Evolutionary conservation across 495 filamentous ascomycete genomes (phyloP), one percentile per base, ranked within the genome.

Genomic region (Penicillium robsamsonii): DNA sequence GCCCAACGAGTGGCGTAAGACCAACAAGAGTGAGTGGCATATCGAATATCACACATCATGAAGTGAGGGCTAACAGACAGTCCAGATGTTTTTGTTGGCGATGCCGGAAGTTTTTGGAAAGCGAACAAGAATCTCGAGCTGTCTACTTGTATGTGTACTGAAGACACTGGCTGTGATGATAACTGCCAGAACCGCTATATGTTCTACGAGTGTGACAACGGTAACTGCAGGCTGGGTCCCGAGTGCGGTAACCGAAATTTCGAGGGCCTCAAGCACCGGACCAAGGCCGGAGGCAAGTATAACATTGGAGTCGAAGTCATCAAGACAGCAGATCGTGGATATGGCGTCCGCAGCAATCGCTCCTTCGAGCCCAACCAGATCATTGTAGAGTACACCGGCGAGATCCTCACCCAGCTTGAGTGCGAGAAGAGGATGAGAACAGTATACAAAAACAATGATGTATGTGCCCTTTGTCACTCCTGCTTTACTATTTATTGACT

Each of bases 331-430:
- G 91, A 96, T 75, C 84, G 91, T 47, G 94, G 94, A 27, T 96
- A 90, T 69, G 94, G 94, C 42, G 88, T 98, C 20, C 87, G 94
- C 50, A 88, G 87, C 60, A 96, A 93, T 68, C 87, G 94, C 40
- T 87, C 84, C 53, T 98, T 96, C 63, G 82, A 88, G 38, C 81
- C 92, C 0, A 85, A 92, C 63, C 92, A 97, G 75, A 95, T 98
- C 69, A 96, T 98, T 64, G 90, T 97, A 71, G 94, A 98, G 67
- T 98, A 98, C 67, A 91, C 90, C 8, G 94, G 94, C 37, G 94
- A 98, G 73, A 96, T 98, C 54, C 93, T 98, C 65, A 96, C 91
- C 0, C 89, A 93, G 61, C 85, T 86, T 35, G 95, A 97, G 69
- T 94, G 91, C 64, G 92, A 98, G 62, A 83, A 87, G 50, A 85